phyloP scores from a whole-genome alignment of 1,284 basidiomycete genomes.

The Xerocomus nothofagi region DNA sequence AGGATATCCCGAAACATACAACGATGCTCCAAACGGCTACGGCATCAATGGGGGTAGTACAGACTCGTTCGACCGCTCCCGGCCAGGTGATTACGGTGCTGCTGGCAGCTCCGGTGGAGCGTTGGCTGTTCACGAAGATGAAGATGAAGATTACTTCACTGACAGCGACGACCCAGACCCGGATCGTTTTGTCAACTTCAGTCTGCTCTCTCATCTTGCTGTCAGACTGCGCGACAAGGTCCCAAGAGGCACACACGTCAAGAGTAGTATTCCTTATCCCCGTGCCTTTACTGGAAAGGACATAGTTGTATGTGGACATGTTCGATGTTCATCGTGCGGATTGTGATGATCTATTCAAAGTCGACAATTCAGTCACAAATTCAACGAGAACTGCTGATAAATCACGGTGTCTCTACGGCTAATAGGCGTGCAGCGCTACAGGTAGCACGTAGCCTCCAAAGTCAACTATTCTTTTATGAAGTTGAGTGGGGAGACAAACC shows the following conservation, averaged over 20 bases:
- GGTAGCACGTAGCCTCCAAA: conserved; percentile 87
- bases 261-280: conserved; percentile 86
- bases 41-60: conserved; percentile 17
- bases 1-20: conserved; percentile 15
- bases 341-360: conserved; percentile 38
- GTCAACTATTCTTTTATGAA: conserved; percentile 94
- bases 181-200: conserved; percentile 81
- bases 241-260: conserved; percentile 83
- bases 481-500: conserved; percentile 91
- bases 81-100: conserved; percentile 25
- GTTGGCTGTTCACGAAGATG: conserved; percentile 45
- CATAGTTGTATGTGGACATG: conserved; percentile 71
- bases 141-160: conserved; percentile 59
- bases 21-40: conserved; percentile 25
- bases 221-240: conserved; percentile 87
- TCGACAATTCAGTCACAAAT: conserved; percentile 83
- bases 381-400: conserved; percentile 64
- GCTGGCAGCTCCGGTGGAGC: conserved; percentile 44
- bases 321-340: background rate
- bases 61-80: conserved; percentile 32
- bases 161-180: conserved; percentile 75
- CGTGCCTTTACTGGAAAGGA: conserved; percentile 90
- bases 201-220: conserved; percentile 85
- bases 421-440: conserved; percentile 83
- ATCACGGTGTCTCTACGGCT: conserved; percentile 65